Conservation (phyloP, 1,139 yeast genomes). For the Candida albicans region DNA sequence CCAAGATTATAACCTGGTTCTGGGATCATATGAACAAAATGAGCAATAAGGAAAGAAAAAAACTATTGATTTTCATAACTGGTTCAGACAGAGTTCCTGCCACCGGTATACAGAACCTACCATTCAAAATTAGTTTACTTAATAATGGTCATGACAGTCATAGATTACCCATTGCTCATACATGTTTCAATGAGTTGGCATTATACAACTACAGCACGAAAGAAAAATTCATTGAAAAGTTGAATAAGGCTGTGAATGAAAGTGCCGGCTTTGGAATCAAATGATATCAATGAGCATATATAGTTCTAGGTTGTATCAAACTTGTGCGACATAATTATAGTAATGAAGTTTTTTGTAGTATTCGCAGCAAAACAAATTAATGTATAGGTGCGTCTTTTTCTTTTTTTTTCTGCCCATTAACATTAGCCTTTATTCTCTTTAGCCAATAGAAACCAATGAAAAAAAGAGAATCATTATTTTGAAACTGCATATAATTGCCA, state of each 20-base stretch:
- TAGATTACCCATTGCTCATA: conserved; percentile 81
- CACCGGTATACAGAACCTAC: conserved; percentile 76
- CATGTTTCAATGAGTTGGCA: conserved; percentile 89
- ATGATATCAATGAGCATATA: conserved; percentile 21
- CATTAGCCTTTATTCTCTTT: not conserved
- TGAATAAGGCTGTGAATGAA: conserved; percentile 67
- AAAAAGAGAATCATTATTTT: conserved; percentile 3
- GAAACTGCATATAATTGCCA: conserved; percentile 9
- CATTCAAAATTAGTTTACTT: conserved; percentile 60
- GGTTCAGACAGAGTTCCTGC: conserved; percentile 94
- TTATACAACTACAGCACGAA: conserved; percentile 61
- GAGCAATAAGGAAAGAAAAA: conserved; percentile 52
- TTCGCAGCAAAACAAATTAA: too few relatives aligned
- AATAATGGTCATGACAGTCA: conserved; percentile 46
- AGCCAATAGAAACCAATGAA: conserved; percentile 8
- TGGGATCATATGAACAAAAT: conserved; percentile 69
- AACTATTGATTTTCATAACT: conserved; percentile 72
- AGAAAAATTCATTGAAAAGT: conserved; percentile 54
- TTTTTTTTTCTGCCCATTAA: not conserved
- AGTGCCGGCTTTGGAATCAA: conserved; percentile 86
- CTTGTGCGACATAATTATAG: too few relatives aligned
- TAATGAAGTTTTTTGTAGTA: too few relatives aligned
- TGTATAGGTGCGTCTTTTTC: not conserved
- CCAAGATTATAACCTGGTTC: conserved; percentile 66
- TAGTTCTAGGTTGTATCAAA: too few relatives aligned